These are phyloP conservation scores for Misopates orontium DNA, from an alignment of 257 asterid species.

Conservation along the genomic window DNA sequence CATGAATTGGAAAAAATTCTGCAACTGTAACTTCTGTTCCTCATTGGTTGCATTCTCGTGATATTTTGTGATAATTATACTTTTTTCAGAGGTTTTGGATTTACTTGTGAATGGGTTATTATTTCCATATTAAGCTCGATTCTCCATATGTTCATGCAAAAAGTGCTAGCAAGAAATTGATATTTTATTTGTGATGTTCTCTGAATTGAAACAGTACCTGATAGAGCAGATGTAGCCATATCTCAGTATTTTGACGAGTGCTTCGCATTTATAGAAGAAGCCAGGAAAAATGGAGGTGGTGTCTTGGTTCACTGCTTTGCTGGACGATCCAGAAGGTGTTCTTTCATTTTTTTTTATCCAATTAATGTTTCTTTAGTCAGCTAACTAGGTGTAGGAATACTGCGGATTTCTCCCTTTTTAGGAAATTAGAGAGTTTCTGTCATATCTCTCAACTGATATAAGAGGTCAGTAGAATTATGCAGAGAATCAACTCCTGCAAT, in stretches of 20 bases:
- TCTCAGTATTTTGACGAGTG: slow-evolving; percentile 68
- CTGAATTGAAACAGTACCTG: slow-evolving; percentile 58
- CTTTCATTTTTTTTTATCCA: slow-evolving; percentile 3
- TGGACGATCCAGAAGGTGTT: slow-evolving; percentile 89
- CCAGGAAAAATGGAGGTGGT: slow-evolving; percentile 62
- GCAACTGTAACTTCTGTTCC: neutral
- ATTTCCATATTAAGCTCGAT: neutral
- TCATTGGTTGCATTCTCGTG: neutral
- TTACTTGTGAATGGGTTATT: neutral
- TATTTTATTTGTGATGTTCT: neutral
- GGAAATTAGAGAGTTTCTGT: neutral
- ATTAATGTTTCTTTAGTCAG: slow-evolving; percentile 1
- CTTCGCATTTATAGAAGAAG: slow-evolving; percentile 77
- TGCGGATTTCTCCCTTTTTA: neutral
- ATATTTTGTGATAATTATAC: neutral
- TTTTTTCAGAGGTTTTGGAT: neutral
- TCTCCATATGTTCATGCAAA: neutral
- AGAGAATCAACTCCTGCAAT: neutral
- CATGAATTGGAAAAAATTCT: neutral
- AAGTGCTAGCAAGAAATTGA: neutral
- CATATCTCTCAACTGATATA: neutral
- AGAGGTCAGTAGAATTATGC: neutral
- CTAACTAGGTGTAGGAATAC: slow-evolving; percentile 2
- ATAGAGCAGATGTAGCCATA: slow-evolving; percentile 51
- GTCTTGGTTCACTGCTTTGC: slow-evolving; percentile 83